A percentile compares a stretch with the other conserved stretches of the same genome.
Conservation (phyloP, 306 rosid genomes). For the Mucuna pruriens region DNA sequence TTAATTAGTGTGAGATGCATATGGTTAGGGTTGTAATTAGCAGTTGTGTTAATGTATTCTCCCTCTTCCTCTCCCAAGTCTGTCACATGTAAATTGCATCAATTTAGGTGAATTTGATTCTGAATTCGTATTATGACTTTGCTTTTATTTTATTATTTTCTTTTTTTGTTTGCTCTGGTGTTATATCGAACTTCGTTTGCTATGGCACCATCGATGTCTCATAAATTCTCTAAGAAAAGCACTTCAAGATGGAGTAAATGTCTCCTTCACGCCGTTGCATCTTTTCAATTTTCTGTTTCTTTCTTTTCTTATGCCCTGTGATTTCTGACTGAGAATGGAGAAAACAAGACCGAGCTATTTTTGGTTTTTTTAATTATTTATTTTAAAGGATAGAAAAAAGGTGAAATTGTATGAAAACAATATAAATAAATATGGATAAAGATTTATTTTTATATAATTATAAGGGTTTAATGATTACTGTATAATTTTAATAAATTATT, state of each 20-base stretch:
- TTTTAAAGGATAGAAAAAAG: too few species aligned
- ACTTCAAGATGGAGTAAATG: neutral
- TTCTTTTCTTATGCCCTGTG: too few species aligned
- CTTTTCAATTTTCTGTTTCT: too few species aligned
- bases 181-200: neutral
- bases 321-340: too few species aligned
- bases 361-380: too few species aligned
- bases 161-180: neutral
- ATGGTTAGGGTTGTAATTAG: constrained; percentile 26
- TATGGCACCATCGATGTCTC: neutral
- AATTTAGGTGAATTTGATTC: neutral
- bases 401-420: too few species aligned
- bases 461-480: too few species aligned
- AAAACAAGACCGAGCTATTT: too few species aligned
- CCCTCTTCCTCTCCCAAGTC: neutral
- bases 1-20: neutral
- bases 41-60: constrained; percentile 4
- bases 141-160: neutral
- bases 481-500: too few species aligned
- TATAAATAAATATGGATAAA: too few species aligned
- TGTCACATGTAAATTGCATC: neutral
- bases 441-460: too few species aligned
- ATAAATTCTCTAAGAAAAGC: neutral
- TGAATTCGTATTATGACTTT: neutral
- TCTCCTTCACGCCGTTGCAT: neutral